phyloP scores from a whole-genome alignment of 1,284 basidiomycete genomes.

The Cryptococcus jaspeensis region DNA sequence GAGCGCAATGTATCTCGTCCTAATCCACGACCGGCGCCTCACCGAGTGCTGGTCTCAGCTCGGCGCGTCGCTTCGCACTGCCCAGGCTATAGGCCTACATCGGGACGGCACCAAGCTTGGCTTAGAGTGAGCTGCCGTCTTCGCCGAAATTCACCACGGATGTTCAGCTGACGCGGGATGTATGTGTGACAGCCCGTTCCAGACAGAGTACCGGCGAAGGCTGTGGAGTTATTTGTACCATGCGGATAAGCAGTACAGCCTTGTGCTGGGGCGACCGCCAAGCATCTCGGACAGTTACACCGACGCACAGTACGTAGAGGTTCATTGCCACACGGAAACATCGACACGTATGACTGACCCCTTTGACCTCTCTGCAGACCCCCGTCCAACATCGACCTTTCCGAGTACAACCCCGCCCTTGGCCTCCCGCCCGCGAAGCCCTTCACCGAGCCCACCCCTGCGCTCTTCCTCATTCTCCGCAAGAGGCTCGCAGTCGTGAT shows the following conservation, averaged over 20 bases:
- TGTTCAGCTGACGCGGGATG: not conserved
- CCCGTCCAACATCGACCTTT: constrained; percentile 80
- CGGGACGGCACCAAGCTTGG: constrained; percentile 80
- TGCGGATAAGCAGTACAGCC: constrained; percentile 72
- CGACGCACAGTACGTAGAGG: constrained; percentile 39
- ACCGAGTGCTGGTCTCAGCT: constrained; percentile 91
- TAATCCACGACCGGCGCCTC: constrained; percentile 55
- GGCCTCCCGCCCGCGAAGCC: constrained; percentile 46
- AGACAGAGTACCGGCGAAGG: constrained; percentile 83
- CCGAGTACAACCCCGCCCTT: constrained; percentile 53
- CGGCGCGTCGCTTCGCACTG: constrained; percentile 86
- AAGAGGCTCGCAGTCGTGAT: constrained; percentile 80
- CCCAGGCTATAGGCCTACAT: constrained; percentile 89
- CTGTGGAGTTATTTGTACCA: constrained; percentile 94
- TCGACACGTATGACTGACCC: not conserved
- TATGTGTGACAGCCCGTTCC: constrained; percentile 57
- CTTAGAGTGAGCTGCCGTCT: constrained; percentile 56
- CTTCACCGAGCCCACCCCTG: constrained; percentile 64
- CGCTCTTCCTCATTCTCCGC: constrained; percentile 84
- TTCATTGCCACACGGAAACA: not conserved
- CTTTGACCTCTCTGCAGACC: constrained; percentile 60
- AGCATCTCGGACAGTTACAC: constrained; percentile 55
- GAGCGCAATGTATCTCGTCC: constrained; percentile 87
- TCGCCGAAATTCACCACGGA: too few species aligned
- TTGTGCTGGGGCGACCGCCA: constrained; percentile 85